A percentile compares a stretch with the other conserved stretches of the same genome.
Conservation (phyloP, 768 basidiomycete species). For the Amanita muscaria region DNA sequence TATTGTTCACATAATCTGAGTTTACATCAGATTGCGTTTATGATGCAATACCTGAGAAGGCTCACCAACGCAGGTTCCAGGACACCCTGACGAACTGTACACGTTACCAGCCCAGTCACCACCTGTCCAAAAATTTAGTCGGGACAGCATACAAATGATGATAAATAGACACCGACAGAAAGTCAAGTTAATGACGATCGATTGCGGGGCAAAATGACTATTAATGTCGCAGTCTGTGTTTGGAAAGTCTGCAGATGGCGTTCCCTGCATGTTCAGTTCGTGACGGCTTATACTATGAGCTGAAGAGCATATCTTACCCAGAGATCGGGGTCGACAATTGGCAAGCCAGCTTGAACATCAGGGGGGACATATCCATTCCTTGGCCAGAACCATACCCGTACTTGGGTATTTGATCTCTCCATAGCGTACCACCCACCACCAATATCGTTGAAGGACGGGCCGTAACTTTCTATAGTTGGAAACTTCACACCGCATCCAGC, state of each 20-base stretch:
- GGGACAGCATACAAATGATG: not conserved
- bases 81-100: conserved; percentile 3
- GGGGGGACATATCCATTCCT: conserved; percentile 31
- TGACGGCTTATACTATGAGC: conserved; percentile 17
- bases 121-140: not conserved
- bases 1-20: conserved; percentile 53
- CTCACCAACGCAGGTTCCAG: conserved; percentile 7
- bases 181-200: conserved; percentile 55
- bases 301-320: too few species aligned
- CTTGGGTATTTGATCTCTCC: conserved; percentile 38
- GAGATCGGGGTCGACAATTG: conserved; percentile 25
- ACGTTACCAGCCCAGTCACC: conserved; percentile 8
- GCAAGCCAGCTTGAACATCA: conserved; percentile 27
- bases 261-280: conserved; percentile 30
- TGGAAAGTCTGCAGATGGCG: conserved; percentile 50
- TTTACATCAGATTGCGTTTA: too few species aligned
- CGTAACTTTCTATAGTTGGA: conserved; percentile 32
- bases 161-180: conserved; percentile 22
- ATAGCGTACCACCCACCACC: conserved; percentile 56
- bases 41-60: too few species aligned
- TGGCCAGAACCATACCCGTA: conserved; percentile 61
- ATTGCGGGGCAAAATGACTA: conserved; percentile 43
- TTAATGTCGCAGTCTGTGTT: conserved; percentile 49
- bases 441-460: conserved; percentile 43
- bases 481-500: conserved; percentile 42